Evolutionary conservation across 345 rosid species (phyloP).

Genomic region (Nephelium lappaceum): DNA sequence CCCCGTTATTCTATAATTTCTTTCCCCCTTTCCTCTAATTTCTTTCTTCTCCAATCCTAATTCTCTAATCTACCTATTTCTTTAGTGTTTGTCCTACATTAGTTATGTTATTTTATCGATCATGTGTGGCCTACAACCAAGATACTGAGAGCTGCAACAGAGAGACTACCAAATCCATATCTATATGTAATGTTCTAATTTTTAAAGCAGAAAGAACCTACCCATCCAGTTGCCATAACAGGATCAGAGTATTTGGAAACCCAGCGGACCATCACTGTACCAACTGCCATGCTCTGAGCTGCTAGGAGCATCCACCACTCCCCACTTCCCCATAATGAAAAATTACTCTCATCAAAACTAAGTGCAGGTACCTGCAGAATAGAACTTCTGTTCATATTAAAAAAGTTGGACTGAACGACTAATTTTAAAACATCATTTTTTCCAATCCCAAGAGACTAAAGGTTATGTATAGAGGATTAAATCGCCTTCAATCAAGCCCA

Average conservation of each 20-base stretch:
- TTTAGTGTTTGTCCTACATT: no score
- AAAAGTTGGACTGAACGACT: neutral
- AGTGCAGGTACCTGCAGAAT: constrained; percentile 64
- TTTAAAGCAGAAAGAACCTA: constrained; percentile 33
- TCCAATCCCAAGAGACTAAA: neutral
- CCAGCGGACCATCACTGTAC: constrained; percentile 96
- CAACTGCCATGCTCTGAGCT: constrained; percentile 96
- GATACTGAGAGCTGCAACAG: constrained; percentile 1
- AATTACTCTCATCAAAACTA: constrained; percentile 46
- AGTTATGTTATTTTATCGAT: neutral
- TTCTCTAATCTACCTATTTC: no score
- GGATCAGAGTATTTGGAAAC: constrained; percentile 91
- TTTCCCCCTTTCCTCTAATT: no score
- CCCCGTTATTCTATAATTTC: no score
- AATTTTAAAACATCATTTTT: neutral
- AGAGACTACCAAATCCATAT: constrained; percentile 2
- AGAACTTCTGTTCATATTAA: constrained; percentile 6
- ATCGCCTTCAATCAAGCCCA: neutral
- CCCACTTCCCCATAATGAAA: constrained; percentile 93
- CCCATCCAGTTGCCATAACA: constrained; percentile 98
- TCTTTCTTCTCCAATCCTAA: no score
- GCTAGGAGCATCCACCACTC: constrained; percentile 99
- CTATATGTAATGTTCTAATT: neutral
- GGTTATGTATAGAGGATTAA: neutral
- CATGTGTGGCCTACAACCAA: neutral